Evolutionary conservation across 352 stramenopile genomes (phyloP), one percentile per base, ranked within the genome.

Genomic region (Phytophthora sp.): DNA sequence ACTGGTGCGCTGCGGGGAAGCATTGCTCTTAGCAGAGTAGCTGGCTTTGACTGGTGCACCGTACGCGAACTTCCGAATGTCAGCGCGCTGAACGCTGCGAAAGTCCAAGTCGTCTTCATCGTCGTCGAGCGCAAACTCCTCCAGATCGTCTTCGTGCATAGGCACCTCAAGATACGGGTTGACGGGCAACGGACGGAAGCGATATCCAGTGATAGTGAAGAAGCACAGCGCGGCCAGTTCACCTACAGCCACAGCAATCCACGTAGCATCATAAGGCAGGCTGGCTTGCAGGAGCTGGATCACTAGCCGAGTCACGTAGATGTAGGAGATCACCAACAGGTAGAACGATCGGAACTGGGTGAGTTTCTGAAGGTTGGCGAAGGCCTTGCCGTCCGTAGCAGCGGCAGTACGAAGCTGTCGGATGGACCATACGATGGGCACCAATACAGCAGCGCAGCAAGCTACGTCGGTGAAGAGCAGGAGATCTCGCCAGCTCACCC

Each of bases 261-360:
- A 94, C 12, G 85, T 94, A 45, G 93, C 77, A 28, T 95, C 77
- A 72, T 98, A 99, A 24, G 88, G 89, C 38, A 99, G 71, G 23
- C 83, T 91, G 21, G 94, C 92, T 1, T 87, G 73, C 48, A 99
- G 83, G 0, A 99, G 65, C 49, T 97, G 98, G 4, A 99, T 81
- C 43, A 96, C 86, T 64, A 99, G 97, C n/a, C 97, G 85, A 42
- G 97, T 99, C 54, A 98, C 92, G 76, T 99, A 99, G 41, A 99
- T 94, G 64, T 99, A 99, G n/a, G 79, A 84, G 18, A 99, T 89
- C 11, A 99, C 96, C 17, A 98, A 72, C 10, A 99, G 56, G 74
- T 99, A 99, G 73, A 99, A 99, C 10, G 87, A 87, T 32, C 96
- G 92, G 76, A 99, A 99, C 45, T 98, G 88, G 55, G 89, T 95